Base-by-base conservation (phyloP, 2,329 filamentous ascomycete species). In the Sporothrix euskadiensis region DNA sequence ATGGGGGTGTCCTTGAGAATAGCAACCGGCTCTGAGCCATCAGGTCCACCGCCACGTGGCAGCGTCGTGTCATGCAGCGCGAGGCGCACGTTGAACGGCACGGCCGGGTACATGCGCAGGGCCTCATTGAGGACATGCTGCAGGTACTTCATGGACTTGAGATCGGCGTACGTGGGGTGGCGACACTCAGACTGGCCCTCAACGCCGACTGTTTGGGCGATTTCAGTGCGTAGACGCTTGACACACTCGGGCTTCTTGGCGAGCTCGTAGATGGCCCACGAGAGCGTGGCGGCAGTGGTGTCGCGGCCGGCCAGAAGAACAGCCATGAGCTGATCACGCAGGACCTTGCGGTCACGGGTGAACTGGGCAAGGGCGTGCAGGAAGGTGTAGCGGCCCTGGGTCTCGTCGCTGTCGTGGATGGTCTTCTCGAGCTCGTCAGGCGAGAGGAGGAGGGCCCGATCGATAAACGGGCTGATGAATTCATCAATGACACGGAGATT, bases 71-170 rank as follows among this genome's bases (percentile, higher is more conserved):
- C 91, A 74, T 85, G 86, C 14, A 93, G 85, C 14, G 92, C 88
- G 44, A 90, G 83, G 75, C 94, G 90, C 70, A 93, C 87, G 82
- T 96, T 96, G 84, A 92, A 92, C 1, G 93, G 93, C 0, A 96
- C 91, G 16, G 89, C 86, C 0, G 93, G 93, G 81, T 95, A 94
- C 12, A 95, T 82, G 16, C 93, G 90, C 74, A 94, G 87, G 0
- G 89, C 92, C 83, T 97, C 93, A 82, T 93, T 91, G 78, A 97
- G 86, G 69, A 92, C 83, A 77, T 90, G 85, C 81, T 89, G 85
- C 73, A 96, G 88, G 80, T 95, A 97, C 78, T 92, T 91, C 94
- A 97, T 97, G 76, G 87, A 87, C 84, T 97, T 97, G 74, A 97
- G 86, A 79, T 97, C 88, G 14, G 89, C 87, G 80, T 97, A 97